Evolutionary conservation across 495 filamentous ascomycete genomes (phyloP).

Genomic region (Xanthoparmelia taractica): DNA sequence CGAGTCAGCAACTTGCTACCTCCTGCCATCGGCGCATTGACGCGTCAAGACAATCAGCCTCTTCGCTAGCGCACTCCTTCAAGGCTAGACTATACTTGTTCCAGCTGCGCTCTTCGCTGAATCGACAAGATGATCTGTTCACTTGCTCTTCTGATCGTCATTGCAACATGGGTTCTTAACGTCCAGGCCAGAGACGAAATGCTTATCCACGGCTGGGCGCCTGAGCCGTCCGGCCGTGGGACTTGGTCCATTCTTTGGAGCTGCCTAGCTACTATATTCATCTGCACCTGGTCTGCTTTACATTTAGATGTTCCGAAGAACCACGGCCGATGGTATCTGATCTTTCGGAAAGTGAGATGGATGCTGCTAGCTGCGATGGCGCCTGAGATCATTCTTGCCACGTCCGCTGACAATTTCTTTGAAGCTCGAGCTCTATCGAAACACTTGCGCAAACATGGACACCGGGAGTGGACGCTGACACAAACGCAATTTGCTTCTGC

Average conservation of each 20-base stretch:
- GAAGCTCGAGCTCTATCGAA: constrained; percentile 8
- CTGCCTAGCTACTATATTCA: constrained; percentile 29
- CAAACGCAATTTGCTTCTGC: constrained; percentile 30
- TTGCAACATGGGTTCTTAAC: background rate
- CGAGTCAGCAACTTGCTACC: no score
- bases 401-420: constrained; percentile 16
- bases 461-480: constrained; percentile 22
- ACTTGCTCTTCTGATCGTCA: background rate
- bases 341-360: constrained; percentile 23
- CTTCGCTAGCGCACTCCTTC: no score
- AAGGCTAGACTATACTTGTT: background rate
- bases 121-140: background rate
- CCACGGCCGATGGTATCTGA: constrained; percentile 2
- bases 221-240: constrained; percentile 27
- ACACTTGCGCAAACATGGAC: constrained; percentile 5
- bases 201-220: constrained; percentile 7
- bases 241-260: constrained; percentile 33
- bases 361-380: constrained; percentile 28
- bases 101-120: background rate
- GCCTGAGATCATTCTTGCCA: constrained; percentile 25
- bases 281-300: constrained; percentile 30
- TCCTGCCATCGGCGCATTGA: no score
- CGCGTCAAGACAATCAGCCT: no score
- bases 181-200: constrained; percentile 16
- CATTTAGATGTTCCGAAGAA: constrained; percentile 29